Evolutionary conservation across 305 asterid genomes (phyloP).

Genomic region (Fraxinus velutina): DNA sequence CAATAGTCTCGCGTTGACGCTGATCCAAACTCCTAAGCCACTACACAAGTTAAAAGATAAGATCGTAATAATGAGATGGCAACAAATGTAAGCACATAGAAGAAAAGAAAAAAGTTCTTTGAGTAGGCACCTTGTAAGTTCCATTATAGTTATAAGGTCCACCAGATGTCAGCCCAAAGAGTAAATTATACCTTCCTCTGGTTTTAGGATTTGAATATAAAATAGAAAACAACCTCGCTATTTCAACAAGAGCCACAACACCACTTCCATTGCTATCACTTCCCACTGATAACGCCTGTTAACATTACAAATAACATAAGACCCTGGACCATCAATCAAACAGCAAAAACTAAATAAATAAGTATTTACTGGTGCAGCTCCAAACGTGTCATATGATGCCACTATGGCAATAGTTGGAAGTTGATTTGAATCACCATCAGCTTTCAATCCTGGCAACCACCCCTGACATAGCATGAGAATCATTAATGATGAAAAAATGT

Average conservation of each 20-base stretch:
- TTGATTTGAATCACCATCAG: slow-evolving; percentile 75
- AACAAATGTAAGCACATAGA: neutral
- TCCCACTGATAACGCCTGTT: slow-evolving; percentile 85
- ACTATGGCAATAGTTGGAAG: slow-evolving; percentile 89
- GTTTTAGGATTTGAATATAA: slow-evolving; percentile 89
- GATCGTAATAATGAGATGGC: slow-evolving; percentile 26
- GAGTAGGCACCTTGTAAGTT: slow-evolving; percentile 65
- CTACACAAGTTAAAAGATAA: slow-evolving; percentile 37
- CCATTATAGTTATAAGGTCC: slow-evolving; percentile 98
- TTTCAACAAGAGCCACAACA: slow-evolving; percentile 82
- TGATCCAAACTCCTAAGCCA: slow-evolving; percentile 96
- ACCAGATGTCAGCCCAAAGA: slow-evolving; percentile 86
- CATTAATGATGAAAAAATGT: neutral
- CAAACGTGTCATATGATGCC: slow-evolving; percentile 54
- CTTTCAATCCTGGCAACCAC: slow-evolving; percentile 50
- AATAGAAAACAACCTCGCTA: slow-evolving; percentile 85
- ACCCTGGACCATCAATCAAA: neutral
- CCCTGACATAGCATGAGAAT: slow-evolving; percentile 30
- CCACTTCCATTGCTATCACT: slow-evolving; percentile 99
- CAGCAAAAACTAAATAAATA: slow-evolving; percentile 3
- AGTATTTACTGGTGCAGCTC: slow-evolving; percentile 70
- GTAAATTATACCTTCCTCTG: slow-evolving; percentile 86
- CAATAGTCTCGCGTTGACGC: slow-evolving; percentile 87
- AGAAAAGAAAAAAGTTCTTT: neutral
- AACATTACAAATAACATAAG: slow-evolving; percentile 33